Evolutionary conservation across 345 rosid genomes (phyloP).

Genomic region (Melaleuca alternifolia): DNA sequence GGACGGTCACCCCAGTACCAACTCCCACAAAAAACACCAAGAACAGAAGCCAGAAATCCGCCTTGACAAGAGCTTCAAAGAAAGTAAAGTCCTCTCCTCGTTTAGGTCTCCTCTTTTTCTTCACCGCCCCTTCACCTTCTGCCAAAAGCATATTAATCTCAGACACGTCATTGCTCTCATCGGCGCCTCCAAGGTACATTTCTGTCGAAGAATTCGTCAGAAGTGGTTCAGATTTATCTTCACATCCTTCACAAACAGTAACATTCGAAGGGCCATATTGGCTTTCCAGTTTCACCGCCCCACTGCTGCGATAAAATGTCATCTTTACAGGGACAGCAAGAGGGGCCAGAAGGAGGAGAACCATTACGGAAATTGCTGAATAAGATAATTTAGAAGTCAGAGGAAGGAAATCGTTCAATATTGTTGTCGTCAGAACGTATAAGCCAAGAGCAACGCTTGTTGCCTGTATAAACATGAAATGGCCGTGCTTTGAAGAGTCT

Average conservation of each 20-base stretch:
- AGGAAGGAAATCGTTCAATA: slow-evolving; percentile 26
- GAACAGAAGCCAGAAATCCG: slow-evolving; percentile 80
- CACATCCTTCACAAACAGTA: slow-evolving; percentile 9
- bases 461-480: slow-evolving; percentile 43
- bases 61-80: slow-evolving; percentile 51
- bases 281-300: slow-evolving; percentile 2
- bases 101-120: slow-evolving; percentile 56
- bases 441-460: slow-evolving; percentile 40
- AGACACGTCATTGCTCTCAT: slow-evolving; percentile 20
- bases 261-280: slow-evolving; percentile 7
- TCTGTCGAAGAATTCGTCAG: slow-evolving; percentile 23
- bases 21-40: slow-evolving; percentile 55
- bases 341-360: slow-evolving; percentile 56
- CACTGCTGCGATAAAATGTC: slow-evolving; percentile 28
- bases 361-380: slow-evolving; percentile 22
- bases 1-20: slow-evolving; percentile 61
- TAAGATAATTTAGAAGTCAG: slow-evolving; percentile 25
- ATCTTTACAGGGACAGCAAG: slow-evolving; percentile 54
- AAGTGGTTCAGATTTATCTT: slow-evolving; percentile 38
- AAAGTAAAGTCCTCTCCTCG: slow-evolving; percentile 66
- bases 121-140: slow-evolving; percentile 59
- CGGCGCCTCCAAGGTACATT: slow-evolving; percentile 20
- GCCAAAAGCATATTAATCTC: slow-evolving; percentile 64
- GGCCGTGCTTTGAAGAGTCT: slow-evolving; percentile 27
- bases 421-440: slow-evolving; percentile 33